Evolutionary conservation across 345 rosid genomes (phyloP).

Genomic region (Cochlearia excelsa): DNA sequence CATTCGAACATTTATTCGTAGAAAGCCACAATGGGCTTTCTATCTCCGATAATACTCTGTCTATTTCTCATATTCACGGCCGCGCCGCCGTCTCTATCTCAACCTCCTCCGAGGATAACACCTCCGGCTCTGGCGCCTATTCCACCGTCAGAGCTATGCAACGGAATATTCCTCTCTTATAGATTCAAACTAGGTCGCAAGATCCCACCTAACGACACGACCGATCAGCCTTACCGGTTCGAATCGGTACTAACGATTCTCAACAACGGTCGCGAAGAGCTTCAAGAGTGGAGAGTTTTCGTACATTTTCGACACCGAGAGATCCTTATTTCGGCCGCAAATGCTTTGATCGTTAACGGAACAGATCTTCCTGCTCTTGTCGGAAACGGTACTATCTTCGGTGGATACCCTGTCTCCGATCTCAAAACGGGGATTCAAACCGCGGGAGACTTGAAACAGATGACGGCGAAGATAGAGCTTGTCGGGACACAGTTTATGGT

Average conservation of each 20-base stretch:
- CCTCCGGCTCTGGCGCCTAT: constrained; percentile 29
- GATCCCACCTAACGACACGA: constrained; percentile 60
- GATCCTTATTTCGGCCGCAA: constrained; percentile 61
- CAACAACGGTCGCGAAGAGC: constrained; percentile 70
- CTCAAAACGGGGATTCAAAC: constrained; percentile 82
- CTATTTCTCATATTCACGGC: constrained; percentile 20
- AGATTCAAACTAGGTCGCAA: constrained; percentile 47
- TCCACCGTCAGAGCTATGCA: constrained; percentile 58
- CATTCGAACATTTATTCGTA: not conserved
- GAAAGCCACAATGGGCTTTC: constrained; percentile 10
- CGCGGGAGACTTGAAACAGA: constrained; percentile 82
- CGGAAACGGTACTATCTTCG: constrained; percentile 75
- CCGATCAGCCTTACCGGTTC: constrained; percentile 76
- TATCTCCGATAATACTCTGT: constrained; percentile 24
- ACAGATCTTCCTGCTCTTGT: constrained; percentile 63
- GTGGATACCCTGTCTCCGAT: constrained; percentile 72
- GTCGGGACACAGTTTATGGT: constrained; percentile 90
- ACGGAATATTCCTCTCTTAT: constrained; percentile 74
- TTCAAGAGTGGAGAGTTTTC: constrained; percentile 71
- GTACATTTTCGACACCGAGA: constrained; percentile 72
- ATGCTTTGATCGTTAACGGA: constrained; percentile 74
- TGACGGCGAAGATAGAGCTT: constrained; percentile 54
- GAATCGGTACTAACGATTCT: constrained; percentile 68
- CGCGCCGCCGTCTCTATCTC: constrained; percentile 44
- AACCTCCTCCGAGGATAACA: constrained; percentile 24